Conservation (phyloP, 164 flowering plant species). For the Aristolochia californica region DNA sequence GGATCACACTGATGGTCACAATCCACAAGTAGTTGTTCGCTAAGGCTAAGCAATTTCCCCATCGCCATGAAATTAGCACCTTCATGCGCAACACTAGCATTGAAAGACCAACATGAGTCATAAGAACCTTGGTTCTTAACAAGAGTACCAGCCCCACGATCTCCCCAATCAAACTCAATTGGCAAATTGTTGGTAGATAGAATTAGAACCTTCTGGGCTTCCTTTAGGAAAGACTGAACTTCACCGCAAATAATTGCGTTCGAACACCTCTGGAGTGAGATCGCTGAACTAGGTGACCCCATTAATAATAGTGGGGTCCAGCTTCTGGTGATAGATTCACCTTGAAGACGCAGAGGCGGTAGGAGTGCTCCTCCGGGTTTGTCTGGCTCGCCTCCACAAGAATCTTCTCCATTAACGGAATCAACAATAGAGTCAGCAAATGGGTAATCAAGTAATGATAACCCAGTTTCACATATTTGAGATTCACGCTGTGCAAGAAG, state of each 20-base stretch:
- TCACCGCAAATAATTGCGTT: slow-evolving; percentile 40
- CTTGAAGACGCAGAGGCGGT: no score
- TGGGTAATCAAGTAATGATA: slow-evolving; percentile 54
- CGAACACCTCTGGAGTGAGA: slow-evolving; percentile 69
- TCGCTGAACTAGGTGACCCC: slow-evolving; percentile 92
- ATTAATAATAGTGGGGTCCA: slow-evolving; percentile 75
- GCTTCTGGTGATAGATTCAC: slow-evolving; percentile 54
- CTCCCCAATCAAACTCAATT: slow-evolving; percentile 82
- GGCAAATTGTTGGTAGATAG: slow-evolving; percentile 81
- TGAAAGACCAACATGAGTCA: slow-evolving; percentile 96
- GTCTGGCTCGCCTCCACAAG: slow-evolving; percentile 31
- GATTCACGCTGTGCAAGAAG: slow-evolving; percentile 46
- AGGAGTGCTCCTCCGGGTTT: slow-evolving; percentile 55
- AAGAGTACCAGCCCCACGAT: slow-evolving; percentile 69
- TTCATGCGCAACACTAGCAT: slow-evolving; percentile 85
- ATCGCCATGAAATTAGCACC: slow-evolving; percentile 73
- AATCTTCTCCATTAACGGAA: slow-evolving; percentile 41
- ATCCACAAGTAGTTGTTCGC: no score
- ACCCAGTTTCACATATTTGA: slow-evolving; percentile 65
- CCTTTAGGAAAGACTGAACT: slow-evolving; percentile 31
- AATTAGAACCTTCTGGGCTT: slow-evolving; percentile 64
- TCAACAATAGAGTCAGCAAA: slow-evolving; percentile 37
- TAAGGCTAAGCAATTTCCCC: slow-evolving; percentile 72
- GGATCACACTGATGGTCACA: no score
- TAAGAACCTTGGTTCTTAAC: slow-evolving; percentile 95